Evolutionary conservation across 192 early-diverging fungal species (phyloP).

Genomic region (Coemansia aciculifera): DNA sequence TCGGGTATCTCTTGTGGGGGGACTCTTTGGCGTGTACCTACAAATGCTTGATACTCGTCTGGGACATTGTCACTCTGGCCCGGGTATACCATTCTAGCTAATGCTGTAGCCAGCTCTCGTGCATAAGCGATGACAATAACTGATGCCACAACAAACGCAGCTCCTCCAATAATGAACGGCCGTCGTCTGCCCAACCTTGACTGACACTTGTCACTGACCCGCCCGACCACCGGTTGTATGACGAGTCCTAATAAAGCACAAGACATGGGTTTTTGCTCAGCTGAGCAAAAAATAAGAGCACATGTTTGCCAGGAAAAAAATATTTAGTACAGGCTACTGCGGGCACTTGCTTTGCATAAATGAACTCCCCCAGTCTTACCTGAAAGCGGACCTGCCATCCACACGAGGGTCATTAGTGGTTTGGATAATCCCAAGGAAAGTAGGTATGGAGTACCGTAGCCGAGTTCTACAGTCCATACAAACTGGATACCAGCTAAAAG

Average conservation of each 20-base stretch:
- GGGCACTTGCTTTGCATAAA: neutral
- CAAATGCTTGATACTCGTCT: conserved; percentile 18
- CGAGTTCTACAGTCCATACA: conserved; percentile 57
- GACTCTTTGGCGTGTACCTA: neutral
- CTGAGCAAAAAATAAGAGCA: neutral
- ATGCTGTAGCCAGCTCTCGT: conserved; percentile 24
- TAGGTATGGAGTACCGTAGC: conserved; percentile 82
- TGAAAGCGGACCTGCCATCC: conserved; percentile 88
- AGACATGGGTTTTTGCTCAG: neutral
- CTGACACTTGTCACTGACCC: conserved; percentile 75
- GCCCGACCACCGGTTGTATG: conserved; percentile 82
- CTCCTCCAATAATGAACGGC: conserved; percentile 80
- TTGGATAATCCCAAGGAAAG: conserved; percentile 80
- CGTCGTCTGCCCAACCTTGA: conserved; percentile 72
- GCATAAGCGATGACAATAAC: conserved; percentile 49
- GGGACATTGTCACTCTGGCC: neutral
- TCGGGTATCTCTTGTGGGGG: neutral
- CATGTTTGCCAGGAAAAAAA: neutral
- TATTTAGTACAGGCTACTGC: neutral
- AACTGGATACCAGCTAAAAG: conserved; percentile 56
- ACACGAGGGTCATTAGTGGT: conserved; percentile 85
- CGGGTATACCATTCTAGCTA: conserved; percentile 11
- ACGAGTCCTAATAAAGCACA: conserved; percentile 45
- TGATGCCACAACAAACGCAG: conserved; percentile 49
- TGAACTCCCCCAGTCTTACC: conserved; percentile 36